Conservation (phyloP, 1,139 yeast species). For the Candida sojae region DNA sequence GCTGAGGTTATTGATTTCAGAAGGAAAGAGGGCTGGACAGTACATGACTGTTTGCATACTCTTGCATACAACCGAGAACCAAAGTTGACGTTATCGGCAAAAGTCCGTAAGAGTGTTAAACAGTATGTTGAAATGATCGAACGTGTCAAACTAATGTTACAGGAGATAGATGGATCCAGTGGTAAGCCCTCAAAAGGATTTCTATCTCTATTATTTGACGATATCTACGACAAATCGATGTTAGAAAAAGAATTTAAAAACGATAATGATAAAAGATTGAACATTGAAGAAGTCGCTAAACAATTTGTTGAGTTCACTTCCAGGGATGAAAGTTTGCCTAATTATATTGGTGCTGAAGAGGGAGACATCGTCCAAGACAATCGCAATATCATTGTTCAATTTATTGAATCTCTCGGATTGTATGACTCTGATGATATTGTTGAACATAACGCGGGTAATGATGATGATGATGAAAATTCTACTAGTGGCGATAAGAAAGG, state of each 20-base stretch:
- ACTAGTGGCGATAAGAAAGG: slow-evolving; percentile 17
- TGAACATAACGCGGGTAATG: slow-evolving; percentile 10
- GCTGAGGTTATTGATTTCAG: neutral
- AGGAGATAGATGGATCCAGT: too few relatives aligned
- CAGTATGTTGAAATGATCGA: slow-evolving; percentile 11
- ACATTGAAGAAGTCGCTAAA: slow-evolving; percentile 45
- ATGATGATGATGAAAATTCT: slow-evolving; percentile 16
- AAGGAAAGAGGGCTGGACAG: neutral
- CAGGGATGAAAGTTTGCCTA: slow-evolving; percentile 58
- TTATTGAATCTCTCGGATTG: slow-evolving; percentile 63
- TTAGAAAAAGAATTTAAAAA: slow-evolving; percentile 32
- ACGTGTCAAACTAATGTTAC: too few relatives aligned
- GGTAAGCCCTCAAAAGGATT: neutral
- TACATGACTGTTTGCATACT: slow-evolving; percentile 7
- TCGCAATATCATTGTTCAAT: slow-evolving; percentile 44
- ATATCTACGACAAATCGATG: slow-evolving; percentile 29
- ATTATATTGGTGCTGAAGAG: slow-evolving; percentile 19
- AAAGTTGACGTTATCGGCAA: slow-evolving; percentile 4
- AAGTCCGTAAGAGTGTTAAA: slow-evolving; percentile 3
- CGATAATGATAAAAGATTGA: slow-evolving; percentile 26
- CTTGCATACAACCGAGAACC: neutral
- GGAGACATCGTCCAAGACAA: slow-evolving; percentile 21
- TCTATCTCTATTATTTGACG: slow-evolving; percentile 21
- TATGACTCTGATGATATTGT: slow-evolving; percentile 36
- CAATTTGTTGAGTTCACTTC: slow-evolving; percentile 48